Evolutionary conservation across 441 rosid species (phyloP).

Genomic region (Corymbia citriodora): DNA sequence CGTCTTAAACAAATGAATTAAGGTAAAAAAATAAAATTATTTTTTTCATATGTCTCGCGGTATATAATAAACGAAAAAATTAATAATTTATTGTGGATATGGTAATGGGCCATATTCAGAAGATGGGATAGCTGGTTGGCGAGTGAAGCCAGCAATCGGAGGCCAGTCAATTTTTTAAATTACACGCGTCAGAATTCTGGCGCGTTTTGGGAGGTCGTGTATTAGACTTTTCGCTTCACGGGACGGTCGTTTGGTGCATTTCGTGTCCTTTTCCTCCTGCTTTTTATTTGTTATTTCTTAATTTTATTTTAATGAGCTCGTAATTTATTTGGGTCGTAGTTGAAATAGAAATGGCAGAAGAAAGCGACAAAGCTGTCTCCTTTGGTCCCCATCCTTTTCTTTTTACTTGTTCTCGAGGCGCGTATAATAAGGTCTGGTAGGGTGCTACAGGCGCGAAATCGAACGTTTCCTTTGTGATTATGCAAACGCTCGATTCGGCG

Average conservation of each 20-base stretch:
- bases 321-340: background rate
- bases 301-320: background rate
- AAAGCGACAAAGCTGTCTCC: background rate
- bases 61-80: too few species aligned
- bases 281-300: background rate
- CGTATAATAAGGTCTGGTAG: background rate
- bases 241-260: background rate
- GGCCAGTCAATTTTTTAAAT: background rate
- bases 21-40: accelerated
- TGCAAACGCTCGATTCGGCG: background rate
- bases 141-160: background rate
- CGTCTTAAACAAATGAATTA: background rate
- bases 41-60: background rate
- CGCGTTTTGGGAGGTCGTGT: background rate
- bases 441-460: background rate
- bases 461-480: background rate
- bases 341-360: background rate
- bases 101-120: background rate
- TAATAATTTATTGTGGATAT: background rate
- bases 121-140: background rate
- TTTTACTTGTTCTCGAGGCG: background rate
- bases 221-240: background rate
- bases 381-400: background rate
- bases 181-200: background rate
- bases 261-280: background rate